Base-by-base conservation (phyloP, 495 filamentous ascomycete genomes). In the Trichoderma virens region DNA sequence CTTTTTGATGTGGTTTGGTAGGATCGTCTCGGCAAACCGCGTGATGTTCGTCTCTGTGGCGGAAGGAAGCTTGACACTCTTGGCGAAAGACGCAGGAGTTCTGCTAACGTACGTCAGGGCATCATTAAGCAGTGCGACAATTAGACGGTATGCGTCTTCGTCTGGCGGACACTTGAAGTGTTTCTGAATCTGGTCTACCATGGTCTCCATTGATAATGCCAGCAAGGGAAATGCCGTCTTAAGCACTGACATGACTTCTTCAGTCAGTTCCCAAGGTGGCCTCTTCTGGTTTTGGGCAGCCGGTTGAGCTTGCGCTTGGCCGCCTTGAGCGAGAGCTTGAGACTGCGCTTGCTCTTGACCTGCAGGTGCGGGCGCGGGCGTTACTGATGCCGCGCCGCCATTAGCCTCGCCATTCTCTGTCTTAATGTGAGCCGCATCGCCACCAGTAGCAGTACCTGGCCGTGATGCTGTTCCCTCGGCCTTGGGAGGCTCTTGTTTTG, bases 151-250 rank as follows among this genome's bases (percentile, higher is more conserved):
- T 7, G 95, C 95, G 76, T 99, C 95, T 71, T 99, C 95, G 69
- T 99, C 95, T 0, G 93, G 93, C 31, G 93, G 93, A 70, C 93
- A 97, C 73, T 97, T 98, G 84, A 98, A 98, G 75, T 98, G 88
- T 81, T 97, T 97, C 74, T 90, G 86, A 67, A 98, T 97, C 75
- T 97, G 92, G 71, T 99, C 95, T 34, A 97, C 92, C 93, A 99
- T 98, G 0, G 93, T 95, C 77, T 99, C 95, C 93, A 99, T 97
- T 2, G 94, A 98, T 38, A 97, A 78, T 3, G 94, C 93, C 65
- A 99, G 86, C 43, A 99, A 80, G 23, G 95, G 95, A 78, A 97
- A 98, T 0, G 92, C 92, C 16, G 93, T 97, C 79, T 98, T 97
- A 59, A 99, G 85, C 32, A 88, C 86, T 38, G 90, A 88, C 83